A percentile compares a stretch with the other conserved stretches of the same genome.
Conservation (phyloP, 140 eudicot genomes). For the Artemisia princeps region DNA sequence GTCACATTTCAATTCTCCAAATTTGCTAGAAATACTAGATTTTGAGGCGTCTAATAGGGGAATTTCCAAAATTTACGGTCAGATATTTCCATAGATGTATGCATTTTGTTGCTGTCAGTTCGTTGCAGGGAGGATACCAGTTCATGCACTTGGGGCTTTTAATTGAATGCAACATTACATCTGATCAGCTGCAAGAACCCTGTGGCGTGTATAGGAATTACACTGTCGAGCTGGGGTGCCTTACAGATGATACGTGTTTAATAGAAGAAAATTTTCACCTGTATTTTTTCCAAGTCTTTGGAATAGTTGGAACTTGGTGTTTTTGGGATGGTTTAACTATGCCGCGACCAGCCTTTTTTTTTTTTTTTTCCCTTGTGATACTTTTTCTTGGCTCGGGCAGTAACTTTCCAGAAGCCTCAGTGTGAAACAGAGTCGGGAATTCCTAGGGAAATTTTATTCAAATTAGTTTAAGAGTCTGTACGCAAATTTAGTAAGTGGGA, state of each 20-base stretch:
- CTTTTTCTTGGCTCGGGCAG: too few relatives aligned
- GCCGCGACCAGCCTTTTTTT: too few relatives aligned
- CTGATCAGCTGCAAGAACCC: constrained; percentile 9
- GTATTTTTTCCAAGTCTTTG: neutral
- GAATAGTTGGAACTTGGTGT: neutral
- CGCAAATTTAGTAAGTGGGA: too few relatives aligned
- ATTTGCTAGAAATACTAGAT: constrained; percentile 9
- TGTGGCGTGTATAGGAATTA: neutral
- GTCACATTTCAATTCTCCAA: neutral
- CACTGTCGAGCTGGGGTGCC: too few relatives aligned
- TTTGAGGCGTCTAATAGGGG: constrained; percentile 9
- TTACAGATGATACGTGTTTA: too few relatives aligned
- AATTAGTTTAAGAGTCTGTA: too few relatives aligned
- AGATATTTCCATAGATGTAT: constrained; percentile 11
- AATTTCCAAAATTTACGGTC: neutral
- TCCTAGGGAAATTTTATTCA: too few relatives aligned
- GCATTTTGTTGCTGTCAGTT: constrained; percentile 18
- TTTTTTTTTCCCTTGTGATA: too few relatives aligned
- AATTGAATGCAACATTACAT: neutral
- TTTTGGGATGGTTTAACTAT: neutral
- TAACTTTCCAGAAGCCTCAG: too few relatives aligned
- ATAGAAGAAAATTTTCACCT: too few relatives aligned
- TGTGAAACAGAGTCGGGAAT: too few relatives aligned
- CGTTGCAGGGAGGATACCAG: constrained; percentile 21
- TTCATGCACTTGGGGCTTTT: neutral